Conservation (phyloP, 306 rosid genomes). For the Phaseolus lunatus region DNA sequence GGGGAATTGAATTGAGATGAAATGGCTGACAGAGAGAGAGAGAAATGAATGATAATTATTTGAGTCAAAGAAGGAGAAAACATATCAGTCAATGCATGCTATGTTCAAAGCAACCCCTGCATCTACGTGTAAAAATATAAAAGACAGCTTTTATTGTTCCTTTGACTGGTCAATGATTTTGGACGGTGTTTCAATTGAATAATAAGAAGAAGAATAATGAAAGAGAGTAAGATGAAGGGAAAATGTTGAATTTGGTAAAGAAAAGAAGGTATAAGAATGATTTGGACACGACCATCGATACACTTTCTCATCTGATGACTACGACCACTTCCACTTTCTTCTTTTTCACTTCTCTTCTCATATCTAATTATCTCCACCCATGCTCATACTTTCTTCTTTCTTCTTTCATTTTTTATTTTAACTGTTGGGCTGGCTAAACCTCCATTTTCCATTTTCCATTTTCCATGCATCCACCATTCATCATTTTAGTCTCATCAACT, state of each 20-base stretch:
- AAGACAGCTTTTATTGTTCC: slow-evolving; percentile 55
- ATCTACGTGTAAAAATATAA: slow-evolving; percentile 49
- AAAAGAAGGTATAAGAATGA: background rate
- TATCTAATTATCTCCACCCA: background rate
- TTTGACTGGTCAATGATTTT: slow-evolving; percentile 71
- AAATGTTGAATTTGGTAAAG: background rate
- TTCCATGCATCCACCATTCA: background rate
- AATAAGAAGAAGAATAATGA: slow-evolving; percentile 6
- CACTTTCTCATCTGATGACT: slow-evolving; percentile 21
- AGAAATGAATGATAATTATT: slow-evolving; percentile 1
- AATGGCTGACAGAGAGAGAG: background rate
- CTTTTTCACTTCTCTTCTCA: background rate
- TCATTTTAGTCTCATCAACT: background rate
- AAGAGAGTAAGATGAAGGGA: slow-evolving; percentile 10
- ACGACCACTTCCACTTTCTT: slow-evolving; percentile 34
- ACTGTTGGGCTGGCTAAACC: too few species aligned
- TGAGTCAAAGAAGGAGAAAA: slow-evolving; percentile 58
- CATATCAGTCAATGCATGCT: slow-evolving; percentile 59
- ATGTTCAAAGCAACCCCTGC: slow-evolving; percentile 50
- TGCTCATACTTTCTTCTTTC: background rate
- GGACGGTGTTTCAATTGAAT: background rate
- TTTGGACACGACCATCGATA: background rate
- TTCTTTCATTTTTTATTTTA: too few species aligned
- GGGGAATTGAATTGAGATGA: slow-evolving; percentile 24
- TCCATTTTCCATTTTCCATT: background rate